Base-by-base conservation (phyloP, 208 protist genomes). In the Leishmania arabica region DNA sequence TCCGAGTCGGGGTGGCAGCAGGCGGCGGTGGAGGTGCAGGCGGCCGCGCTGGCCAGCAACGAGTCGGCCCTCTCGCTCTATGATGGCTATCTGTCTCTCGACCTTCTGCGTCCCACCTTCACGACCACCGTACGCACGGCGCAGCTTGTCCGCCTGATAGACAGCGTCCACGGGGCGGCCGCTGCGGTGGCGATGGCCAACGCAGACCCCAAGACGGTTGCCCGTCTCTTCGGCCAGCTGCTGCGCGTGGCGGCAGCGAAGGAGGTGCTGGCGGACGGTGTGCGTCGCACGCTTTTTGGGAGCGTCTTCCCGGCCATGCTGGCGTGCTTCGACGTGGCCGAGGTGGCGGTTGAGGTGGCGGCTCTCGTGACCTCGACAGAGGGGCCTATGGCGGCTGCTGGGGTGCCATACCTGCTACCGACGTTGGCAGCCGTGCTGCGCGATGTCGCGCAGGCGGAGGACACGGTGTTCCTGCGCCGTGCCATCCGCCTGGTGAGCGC, bases 101-200 rank as follows among this genome's bases (percentile, higher is more conserved):
- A 86, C 13, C 60, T 80, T n/a, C 83, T 96, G 60, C 68, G 82
- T 3, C 82, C 94, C 1, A 84, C 88, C 6, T 47, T 97, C 76
- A 81, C 89, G 24, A 75, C 77, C 5, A 78, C 84, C 80, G 92
- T 96, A 53, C 93, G 95, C 70, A 95, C 92, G 0, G 92, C 87
- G 1, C 95, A 97, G 84, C 85, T 95, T 3, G 68, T 97, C 34
- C 90, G 92, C n/a, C 81, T 97, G 75, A 75, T 90, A 60, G 92
- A 92, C 54, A 75, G 75, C 75, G 81, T 89, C 76, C 76, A 87
- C 49, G 82, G 74, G 9, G 77, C 85, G 42, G 82, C 82, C 24
- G 70, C 72, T 19, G 79, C 81, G 27, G 85, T 78, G 72, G 71
- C 83, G 40, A 82, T 86, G 40, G 83, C 82, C 0, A 27, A 45